Percentiles rank a stretch among this genome's conserved stretches.
phyloP scores from a whole-genome alignment of 2,329 filamentous ascomycete species.

The Penicillium italicum region DNA sequence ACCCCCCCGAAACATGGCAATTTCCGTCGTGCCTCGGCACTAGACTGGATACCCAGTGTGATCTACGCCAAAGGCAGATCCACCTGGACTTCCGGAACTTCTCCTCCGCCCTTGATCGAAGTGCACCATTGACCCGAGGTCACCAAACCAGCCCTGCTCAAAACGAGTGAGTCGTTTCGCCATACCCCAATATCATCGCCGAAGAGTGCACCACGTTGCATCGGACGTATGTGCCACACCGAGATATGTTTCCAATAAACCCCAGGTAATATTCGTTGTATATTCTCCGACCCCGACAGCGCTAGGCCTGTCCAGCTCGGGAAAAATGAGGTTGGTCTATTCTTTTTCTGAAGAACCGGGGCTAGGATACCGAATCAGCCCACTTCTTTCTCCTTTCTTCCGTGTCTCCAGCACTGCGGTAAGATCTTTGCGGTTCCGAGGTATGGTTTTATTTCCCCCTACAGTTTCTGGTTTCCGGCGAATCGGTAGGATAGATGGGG shows the following conservation, averaged over 20 bases:
- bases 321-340: not conserved
- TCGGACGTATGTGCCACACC: not conserved
- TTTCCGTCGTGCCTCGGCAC: constrained; percentile 3
- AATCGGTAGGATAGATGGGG: not conserved
- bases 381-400: not conserved
- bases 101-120: not conserved
- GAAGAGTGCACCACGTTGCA: not conserved
- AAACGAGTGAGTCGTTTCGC: not conserved
- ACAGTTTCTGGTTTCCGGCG: not conserved
- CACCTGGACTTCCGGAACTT: not conserved
- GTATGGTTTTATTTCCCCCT: not conserved
- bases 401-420: not conserved
- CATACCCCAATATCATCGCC: not conserved
- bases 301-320: not conserved
- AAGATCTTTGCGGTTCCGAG: not conserved
- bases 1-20: not conserved
- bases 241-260: not conserved
- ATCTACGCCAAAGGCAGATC: constrained; percentile 2
- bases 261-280: not conserved
- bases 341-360: not conserved
- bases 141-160: not conserved
- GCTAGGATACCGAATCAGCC: not conserved
- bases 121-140: not conserved
- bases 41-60: not conserved
- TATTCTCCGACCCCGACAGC: not conserved